Percentiles rank a stretch among this genome's conserved stretches.
These are phyloP conservation scores for Strobilomyces dryophilus DNA, from an alignment of 768 basidiomycete species.

Conservation along the genomic window DNA sequence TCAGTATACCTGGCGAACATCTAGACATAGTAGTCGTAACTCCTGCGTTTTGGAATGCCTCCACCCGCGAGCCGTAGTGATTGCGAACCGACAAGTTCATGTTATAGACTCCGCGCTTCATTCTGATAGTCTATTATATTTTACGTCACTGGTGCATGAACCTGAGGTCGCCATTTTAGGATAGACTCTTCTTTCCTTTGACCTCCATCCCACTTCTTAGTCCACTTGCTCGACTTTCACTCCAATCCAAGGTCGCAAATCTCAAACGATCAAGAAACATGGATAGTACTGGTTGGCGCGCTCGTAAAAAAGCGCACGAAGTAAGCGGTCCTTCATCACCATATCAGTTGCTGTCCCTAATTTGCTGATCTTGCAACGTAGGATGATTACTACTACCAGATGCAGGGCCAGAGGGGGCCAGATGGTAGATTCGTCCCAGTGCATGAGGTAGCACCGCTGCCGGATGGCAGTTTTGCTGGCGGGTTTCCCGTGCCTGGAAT, in stretches of 20 bases:
- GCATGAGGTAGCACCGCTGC: slow-evolving; percentile 56
- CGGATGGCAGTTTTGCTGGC: slow-evolving; percentile 53
- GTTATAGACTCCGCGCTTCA: too few species aligned
- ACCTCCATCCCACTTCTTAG: neutral
- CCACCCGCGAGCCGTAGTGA: too few species aligned
- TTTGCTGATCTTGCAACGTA: slow-evolving; percentile 21
- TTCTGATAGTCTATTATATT: too few species aligned
- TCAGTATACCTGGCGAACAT: too few species aligned
- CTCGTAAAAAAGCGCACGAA: slow-evolving; percentile 56
- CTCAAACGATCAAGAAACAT: slow-evolving; percentile 33
- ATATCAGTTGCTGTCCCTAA: neutral
- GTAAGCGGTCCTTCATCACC: slow-evolving; percentile 28
- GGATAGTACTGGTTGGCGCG: slow-evolving; percentile 79
- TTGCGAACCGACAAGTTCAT: too few species aligned
- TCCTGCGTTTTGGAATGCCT: too few species aligned
- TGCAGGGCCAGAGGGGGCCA: slow-evolving; percentile 36
- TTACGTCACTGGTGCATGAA: too few species aligned
- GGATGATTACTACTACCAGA: slow-evolving; percentile 28
- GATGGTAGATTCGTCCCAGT: slow-evolving; percentile 52
- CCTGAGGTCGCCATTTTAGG: too few species aligned
- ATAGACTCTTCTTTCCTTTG: neutral
- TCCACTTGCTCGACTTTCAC: neutral
- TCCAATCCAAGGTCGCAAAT: neutral
- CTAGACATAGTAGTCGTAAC: too few species aligned
- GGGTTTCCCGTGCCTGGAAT: slow-evolving; percentile 41